Conservation (phyloP, 768 basidiomycete genomes). For the Tubosaeta sp. region DNA sequence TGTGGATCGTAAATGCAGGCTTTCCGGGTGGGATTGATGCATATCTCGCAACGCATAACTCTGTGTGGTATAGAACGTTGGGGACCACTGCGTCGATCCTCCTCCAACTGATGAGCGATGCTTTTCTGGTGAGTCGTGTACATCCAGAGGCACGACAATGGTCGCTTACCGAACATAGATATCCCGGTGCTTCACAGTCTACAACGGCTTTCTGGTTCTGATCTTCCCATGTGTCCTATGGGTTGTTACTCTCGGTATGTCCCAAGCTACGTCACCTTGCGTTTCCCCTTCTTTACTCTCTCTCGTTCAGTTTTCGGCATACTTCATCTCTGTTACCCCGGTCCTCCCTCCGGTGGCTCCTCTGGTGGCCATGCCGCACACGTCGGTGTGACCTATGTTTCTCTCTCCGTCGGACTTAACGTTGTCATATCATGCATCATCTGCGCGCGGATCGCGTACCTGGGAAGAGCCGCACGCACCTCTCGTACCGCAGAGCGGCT, state of each 20-base stretch:
- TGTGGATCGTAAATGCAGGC: neutral
- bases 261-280: neutral
- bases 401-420: constrained; percentile 2
- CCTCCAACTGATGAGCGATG: neutral
- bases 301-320: neutral
- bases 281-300: neutral
- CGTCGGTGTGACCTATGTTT: neutral
- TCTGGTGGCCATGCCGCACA: neutral
- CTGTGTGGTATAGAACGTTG: neutral
- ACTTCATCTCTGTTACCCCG: neutral
- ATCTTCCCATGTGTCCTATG: neutral
- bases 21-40: neutral
- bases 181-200: neutral
- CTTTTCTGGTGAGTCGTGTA: neutral
- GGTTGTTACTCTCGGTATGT: neutral
- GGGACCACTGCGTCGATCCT: neutral
- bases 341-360: neutral
- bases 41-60: neutral
- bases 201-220: neutral
- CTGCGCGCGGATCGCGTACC: neutral
- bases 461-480: neutral
- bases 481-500: neutral
- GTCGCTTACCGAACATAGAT: neutral
- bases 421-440: constrained; percentile 5
- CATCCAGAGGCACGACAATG: neutral